These are phyloP conservation scores for Ramalina intermedia DNA, from an alignment of 495 filamentous ascomycete genomes.

Conservation along the genomic window DNA sequence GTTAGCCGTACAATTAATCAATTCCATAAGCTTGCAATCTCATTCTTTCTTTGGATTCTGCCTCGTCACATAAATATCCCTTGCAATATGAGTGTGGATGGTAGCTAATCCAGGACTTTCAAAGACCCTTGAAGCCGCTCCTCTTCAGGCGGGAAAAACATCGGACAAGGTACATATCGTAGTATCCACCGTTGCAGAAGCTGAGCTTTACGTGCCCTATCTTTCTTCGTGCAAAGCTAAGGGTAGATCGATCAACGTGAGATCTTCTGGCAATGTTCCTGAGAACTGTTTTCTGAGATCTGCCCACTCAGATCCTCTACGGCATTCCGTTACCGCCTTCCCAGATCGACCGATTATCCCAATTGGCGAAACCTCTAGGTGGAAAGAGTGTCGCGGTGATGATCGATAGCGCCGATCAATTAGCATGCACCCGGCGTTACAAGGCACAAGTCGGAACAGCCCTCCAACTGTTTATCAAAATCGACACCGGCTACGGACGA, in stretches of 20 bases:
- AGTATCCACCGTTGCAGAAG: slow-evolving; percentile 66
- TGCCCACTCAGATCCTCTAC: slow-evolving; percentile 47
- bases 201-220: slow-evolving; percentile 50
- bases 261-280: slow-evolving; percentile 2
- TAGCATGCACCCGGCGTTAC: slow-evolving; percentile 26
- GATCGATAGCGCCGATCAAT: slow-evolving; percentile 56
- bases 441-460: slow-evolving; percentile 26
- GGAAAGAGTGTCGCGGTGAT: slow-evolving; percentile 45
- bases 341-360: slow-evolving; percentile 39
- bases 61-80: no score
- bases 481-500: slow-evolving; percentile 65
- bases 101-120: background rate
- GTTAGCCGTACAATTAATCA: no score
- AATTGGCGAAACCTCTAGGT: slow-evolving; percentile 34
- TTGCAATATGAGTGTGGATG: no score
- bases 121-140: slow-evolving; percentile 58
- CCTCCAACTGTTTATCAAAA: slow-evolving; percentile 53
- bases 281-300: background rate
- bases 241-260: slow-evolving; percentile 42
- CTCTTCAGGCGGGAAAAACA: slow-evolving; percentile 52
- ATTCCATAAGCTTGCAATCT: no score
- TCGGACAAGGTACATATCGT: slow-evolving; percentile 44
- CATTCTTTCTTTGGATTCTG: no score
- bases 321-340: slow-evolving; percentile 59
- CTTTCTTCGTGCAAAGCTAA: slow-evolving; percentile 38